phyloP scores from a whole-genome alignment of 805 yeast genomes.

The Saccharomycopsis malanga region DNA sequence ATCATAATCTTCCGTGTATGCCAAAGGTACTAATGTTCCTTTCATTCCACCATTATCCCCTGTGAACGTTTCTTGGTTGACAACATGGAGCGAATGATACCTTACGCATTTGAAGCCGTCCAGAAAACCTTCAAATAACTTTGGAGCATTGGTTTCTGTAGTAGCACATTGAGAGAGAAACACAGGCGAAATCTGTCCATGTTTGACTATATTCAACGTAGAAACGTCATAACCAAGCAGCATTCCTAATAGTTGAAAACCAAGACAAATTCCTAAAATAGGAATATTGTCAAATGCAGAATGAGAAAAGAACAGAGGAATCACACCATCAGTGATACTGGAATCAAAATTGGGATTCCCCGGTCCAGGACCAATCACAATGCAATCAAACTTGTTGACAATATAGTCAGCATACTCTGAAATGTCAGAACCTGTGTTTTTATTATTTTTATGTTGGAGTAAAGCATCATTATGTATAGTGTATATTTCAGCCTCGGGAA shows the following conservation, averaged over 20 bases:
- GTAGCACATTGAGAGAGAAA: conserved; percentile 1
- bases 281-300: conserved; percentile 39
- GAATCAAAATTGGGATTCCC: conserved; percentile 63
- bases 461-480: conserved; percentile 61
- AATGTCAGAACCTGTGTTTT: conserved; percentile 33
- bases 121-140: conserved; percentile 37
- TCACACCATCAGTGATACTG: conserved; percentile 44
- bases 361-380: conserved; percentile 95
- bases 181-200: conserved; percentile 74
- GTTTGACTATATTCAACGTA: conserved; percentile 55
- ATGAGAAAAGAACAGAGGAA: neutral
- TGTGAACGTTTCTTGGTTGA: conserved; percentile 28
- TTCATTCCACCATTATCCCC: conserved; percentile 27
- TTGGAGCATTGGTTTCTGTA: neutral
- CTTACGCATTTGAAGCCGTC: conserved; percentile 60
- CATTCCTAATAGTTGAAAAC: conserved; percentile 78
- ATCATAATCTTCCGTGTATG: conserved; percentile 36
- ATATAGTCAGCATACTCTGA: conserved; percentile 37
- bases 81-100: conserved; percentile 76
- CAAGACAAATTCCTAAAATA: conserved; percentile 85
- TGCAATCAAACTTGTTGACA: conserved; percentile 50
- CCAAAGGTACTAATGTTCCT: conserved; percentile 41
- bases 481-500: conserved; percentile 37
- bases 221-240: conserved; percentile 49
- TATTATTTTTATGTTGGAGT: conserved; percentile 49